Conservation (phyloP, 179 eudicot species). For the Spinacia oleracea region DNA sequence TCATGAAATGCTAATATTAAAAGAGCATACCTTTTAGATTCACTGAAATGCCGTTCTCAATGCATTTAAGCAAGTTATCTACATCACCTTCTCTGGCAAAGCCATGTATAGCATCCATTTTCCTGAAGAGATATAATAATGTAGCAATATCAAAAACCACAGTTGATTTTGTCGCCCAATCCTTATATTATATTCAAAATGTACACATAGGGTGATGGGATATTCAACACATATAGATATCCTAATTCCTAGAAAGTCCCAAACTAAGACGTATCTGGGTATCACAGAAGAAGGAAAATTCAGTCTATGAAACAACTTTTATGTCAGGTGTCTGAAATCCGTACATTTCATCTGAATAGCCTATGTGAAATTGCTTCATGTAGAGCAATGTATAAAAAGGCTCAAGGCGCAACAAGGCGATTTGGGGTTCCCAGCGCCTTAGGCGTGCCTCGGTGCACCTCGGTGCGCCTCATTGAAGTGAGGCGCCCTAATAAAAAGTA, state of each 20-base stretch:
- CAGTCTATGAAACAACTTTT: background rate
- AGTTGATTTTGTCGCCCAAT: background rate
- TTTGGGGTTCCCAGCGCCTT: too few relatives aligned
- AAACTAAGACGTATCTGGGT: background rate
- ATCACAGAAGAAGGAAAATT: background rate
- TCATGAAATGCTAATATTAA: background rate
- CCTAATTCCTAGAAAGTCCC: conserved; percentile 3
- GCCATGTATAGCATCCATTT: conserved; percentile 83
- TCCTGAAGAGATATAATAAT: conserved; percentile 39
- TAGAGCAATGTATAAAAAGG: too few relatives aligned
- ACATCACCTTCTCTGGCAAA: conserved; percentile 93
- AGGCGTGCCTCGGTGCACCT: too few relatives aligned
- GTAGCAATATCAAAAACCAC: background rate
- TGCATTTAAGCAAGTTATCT: conserved; percentile 68
- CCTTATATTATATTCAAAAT: background rate
- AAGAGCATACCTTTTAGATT: conserved; percentile 54
- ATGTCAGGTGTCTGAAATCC: background rate
- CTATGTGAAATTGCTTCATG: background rate
- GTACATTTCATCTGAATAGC: background rate
- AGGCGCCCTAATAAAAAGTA: too few relatives aligned
- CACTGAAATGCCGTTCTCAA: conserved; percentile 66
- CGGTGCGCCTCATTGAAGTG: too few relatives aligned
- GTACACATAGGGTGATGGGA: background rate
- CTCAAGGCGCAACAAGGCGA: too few relatives aligned
- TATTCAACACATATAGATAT: background rate